These are phyloP conservation scores for Naegleria gruberi DNA, from an alignment of 208 protist genomes.

Conservation along the genomic window DNA sequence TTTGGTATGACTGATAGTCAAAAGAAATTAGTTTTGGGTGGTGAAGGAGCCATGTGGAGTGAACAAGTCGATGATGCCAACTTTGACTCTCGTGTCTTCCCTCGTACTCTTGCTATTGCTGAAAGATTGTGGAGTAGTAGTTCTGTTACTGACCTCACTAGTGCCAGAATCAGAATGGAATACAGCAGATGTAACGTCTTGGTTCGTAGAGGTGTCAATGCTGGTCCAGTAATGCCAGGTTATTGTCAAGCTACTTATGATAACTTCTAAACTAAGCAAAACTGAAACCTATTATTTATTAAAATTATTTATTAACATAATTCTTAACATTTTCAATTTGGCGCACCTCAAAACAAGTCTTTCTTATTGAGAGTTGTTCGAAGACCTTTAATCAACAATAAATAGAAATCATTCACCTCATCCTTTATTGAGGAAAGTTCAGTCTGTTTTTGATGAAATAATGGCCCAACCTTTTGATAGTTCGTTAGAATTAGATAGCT, in stretches of 20 bases:
- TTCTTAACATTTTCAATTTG: too few species aligned
- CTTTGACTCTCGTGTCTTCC: constrained; percentile 36
- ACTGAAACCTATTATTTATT: background rate
- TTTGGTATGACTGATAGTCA: background rate
- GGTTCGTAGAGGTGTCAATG: constrained; percentile 23
- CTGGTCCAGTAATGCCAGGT: constrained; percentile 28
- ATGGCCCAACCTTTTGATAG: too few species aligned
- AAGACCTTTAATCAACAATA: too few species aligned
- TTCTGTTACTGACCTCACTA: background rate
- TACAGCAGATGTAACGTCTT: constrained; percentile 17
- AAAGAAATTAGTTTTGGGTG: constrained; percentile 30
- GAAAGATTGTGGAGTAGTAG: constrained; percentile 32
- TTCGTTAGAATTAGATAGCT: too few species aligned
- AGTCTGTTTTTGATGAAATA: too few species aligned
- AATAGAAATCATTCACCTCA: too few species aligned
- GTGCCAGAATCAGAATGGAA: background rate
- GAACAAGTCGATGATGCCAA: constrained; percentile 32
- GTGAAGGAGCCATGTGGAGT: constrained; percentile 34
- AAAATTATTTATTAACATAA: too few species aligned
- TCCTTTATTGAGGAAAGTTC: too few species aligned
- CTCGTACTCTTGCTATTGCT: constrained; percentile 28
- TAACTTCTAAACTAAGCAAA: background rate
- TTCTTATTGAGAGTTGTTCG: too few species aligned
- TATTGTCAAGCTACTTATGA: constrained; percentile 22
- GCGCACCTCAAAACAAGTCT: too few species aligned